Evolutionary conservation across 495 filamentous ascomycete genomes (phyloP), one percentile per base, ranked within the genome.

Genomic region (Letharia columbiana): DNA sequence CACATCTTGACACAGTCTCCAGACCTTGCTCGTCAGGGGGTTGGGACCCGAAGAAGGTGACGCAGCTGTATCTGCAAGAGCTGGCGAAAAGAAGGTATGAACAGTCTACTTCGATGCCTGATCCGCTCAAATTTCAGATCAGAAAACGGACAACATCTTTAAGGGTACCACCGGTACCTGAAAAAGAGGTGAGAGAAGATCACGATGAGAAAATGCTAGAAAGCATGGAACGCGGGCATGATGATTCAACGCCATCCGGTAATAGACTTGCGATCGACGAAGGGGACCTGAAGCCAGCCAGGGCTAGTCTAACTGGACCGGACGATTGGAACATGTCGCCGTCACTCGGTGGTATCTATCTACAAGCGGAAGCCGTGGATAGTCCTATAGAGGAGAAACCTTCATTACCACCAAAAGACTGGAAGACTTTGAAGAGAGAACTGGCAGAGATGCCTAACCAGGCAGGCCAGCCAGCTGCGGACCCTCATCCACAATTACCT

Each of bases 311-410:
- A 39, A 73, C 76, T 35, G 70, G 77, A 11, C 79, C 77, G 28
- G 79, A 80, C 67, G 82, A 84, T 66, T 83, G 79, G 80, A 76
- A 81, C 70, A 81, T 81, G 33, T 84, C 82, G 12, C 82, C 82
- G 9, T 84, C 82, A 5, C 81, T 84, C 47, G 77, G 77, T 64
- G 82, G 81, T 77, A 82, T 74, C 41, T 42, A 67, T 58, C 40
- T 82, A 76, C 77, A 81, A 66, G 67, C 81, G 40, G 78, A 79
- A 52, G 65, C 80, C 41, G 78, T 79, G 35, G 77, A 81, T 61
- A 78, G 74, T 39, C 63, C 76, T 35, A 68, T 69, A 20, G 72
- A 73, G 6, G 70, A 64, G 58, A 67, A 64, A 49, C 72, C 62
- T 68, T 68, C 44, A 20, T 65, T 61, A 69, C 70, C 39, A 64